phyloP scores from a whole-genome alignment of 495 filamentous ascomycete genomes.

The Aspergillus leporis region DNA sequence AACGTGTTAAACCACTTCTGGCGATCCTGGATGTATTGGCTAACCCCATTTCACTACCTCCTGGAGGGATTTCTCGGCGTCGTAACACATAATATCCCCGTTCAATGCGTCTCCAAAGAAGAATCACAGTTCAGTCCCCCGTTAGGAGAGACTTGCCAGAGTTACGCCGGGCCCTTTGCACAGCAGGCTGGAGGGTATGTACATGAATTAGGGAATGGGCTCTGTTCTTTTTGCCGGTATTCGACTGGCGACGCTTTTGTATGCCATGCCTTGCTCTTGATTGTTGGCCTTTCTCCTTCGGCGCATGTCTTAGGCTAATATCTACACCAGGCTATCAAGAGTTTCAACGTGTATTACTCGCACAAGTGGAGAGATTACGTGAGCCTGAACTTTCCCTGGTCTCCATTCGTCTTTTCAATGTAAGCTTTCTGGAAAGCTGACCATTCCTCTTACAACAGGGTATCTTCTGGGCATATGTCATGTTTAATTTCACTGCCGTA shows the following conservation, averaged over 20 bases:
- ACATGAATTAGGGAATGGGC: constrained; percentile 36
- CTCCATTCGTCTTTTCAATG: background rate
- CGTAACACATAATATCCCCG: constrained; percentile 52
- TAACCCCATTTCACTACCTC: constrained; percentile 66
- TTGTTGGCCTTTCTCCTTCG: background rate
- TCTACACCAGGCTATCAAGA: constrained; percentile 30
- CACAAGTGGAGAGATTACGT: constrained; percentile 66
- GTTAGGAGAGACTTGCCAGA: constrained; percentile 48
- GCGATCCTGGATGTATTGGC: constrained; percentile 68
- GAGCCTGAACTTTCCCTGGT: constrained; percentile 26
- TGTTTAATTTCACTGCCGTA: constrained; percentile 56
- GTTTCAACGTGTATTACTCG: constrained; percentile 51
- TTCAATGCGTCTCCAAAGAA: constrained; percentile 57
- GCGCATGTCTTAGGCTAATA: background rate
- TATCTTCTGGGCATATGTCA: constrained; percentile 55
- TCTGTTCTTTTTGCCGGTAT: constrained; percentile 66
- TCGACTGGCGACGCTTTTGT: constrained; percentile 57
- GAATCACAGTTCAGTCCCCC: constrained; percentile 59
- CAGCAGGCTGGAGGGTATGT: constrained; percentile 53
- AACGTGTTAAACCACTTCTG: constrained; percentile 57
- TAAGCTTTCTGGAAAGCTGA: background rate
- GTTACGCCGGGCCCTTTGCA: constrained; percentile 49
- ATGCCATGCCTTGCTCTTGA: constrained; percentile 16
- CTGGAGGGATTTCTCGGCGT: constrained; percentile 56
- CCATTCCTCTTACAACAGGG: constrained; percentile 31